Evolutionary conservation across 2,329 filamentous ascomycete genomes (phyloP), one percentile per base, ranked within the genome.

Genomic region (Leptographium flavum): DNA sequence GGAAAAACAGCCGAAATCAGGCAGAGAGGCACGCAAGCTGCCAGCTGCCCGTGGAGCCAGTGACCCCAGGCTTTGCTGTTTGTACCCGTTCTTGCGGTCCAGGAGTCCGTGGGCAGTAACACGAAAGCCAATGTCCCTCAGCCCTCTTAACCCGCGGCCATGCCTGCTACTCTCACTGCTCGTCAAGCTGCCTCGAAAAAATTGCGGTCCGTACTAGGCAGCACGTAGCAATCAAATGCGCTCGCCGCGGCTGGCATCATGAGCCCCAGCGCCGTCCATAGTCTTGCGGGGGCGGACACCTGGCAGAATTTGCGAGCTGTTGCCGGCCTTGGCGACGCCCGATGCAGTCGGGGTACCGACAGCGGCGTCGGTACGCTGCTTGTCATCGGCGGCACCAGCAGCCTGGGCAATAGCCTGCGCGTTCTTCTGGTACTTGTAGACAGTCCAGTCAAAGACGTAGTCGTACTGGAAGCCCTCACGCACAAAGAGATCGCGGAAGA

Each of bases 381-480:
- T 86, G 58, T 92, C 85, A 17, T 87, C 83, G 79, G 79, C 53
- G 87, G 83, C 54, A 75, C 77, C 63, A 54, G 79, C 80, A 55
- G 83, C 84, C 64, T 90, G 82, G 55, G 86, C 85, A 63, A 94
- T 94, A 59, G 87, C 87, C 69, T 93, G 86, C 45, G 88, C 88
- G 58, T 95, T 96, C 81, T 95, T 95, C 77, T 95, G 88, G 74
- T 96, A 95, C 74, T 96, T 96, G 79, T 95, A 96, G 59, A 96
- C 92, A 49, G 92, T 98, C 92, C 92, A 98, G 70, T 98, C 92
- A 59, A 98, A 98, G 57, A 98, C 92, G 58, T 98, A 96, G 68
- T 98, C 92, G 66, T 98, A 96, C 71, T 98, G 92, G 81, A 96
- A 98, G 46, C 90, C 92, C 67, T 96, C 92, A 52, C 92, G 87